Evolutionary conservation across 1,139 yeast genomes (phyloP).

Genomic region (Sugiyamaella neomexicana): DNA sequence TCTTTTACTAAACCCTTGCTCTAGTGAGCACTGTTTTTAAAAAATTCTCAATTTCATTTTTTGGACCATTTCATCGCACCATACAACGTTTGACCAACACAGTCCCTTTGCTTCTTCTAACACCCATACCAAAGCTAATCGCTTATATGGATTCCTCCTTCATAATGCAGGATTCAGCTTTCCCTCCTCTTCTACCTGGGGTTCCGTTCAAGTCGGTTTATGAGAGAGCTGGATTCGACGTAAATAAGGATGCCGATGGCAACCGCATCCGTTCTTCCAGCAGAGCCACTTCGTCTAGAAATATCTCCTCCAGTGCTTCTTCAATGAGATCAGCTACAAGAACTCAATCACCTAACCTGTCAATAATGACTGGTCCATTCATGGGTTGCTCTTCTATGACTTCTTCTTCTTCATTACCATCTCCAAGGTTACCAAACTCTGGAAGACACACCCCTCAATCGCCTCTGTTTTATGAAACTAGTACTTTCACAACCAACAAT

Average conservation of each 20-base stretch:
- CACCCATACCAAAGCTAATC: neutral
- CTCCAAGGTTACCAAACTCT: slow-evolving; percentile 3
- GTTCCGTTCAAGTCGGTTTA: slow-evolving; percentile 39
- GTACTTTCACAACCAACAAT: neutral
- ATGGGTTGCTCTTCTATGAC: neutral
- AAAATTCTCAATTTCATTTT: too few relatives aligned
- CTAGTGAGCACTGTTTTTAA: too few relatives aligned
- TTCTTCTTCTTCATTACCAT: slow-evolving; percentile 8
- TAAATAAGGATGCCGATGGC: slow-evolving; percentile 27
- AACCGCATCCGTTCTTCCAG: slow-evolving; percentile 2
- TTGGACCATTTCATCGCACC: too few relatives aligned
- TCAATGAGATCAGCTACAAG: neutral
- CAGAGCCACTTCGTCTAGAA: slow-evolving; percentile 5
- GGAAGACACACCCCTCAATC: slow-evolving; percentile 8
- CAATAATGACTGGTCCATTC: slow-evolving; percentile 9
- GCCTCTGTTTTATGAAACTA: slow-evolving; percentile 5
- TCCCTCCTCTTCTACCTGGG: slow-evolving; percentile 42
- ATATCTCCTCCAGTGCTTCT: slow-evolving; percentile 9
- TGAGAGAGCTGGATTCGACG: slow-evolving; percentile 46
- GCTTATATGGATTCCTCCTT: neutral
- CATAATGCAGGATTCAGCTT: slow-evolving; percentile 38
- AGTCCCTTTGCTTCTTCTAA: neutral
- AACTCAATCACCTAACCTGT: slow-evolving; percentile 2
- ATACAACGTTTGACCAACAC: too few relatives aligned
- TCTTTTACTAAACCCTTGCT: too few relatives aligned